Conservation (phyloP, 108 stramenopile genomes). For the Fragilariopsis cylindrus region DNA sequence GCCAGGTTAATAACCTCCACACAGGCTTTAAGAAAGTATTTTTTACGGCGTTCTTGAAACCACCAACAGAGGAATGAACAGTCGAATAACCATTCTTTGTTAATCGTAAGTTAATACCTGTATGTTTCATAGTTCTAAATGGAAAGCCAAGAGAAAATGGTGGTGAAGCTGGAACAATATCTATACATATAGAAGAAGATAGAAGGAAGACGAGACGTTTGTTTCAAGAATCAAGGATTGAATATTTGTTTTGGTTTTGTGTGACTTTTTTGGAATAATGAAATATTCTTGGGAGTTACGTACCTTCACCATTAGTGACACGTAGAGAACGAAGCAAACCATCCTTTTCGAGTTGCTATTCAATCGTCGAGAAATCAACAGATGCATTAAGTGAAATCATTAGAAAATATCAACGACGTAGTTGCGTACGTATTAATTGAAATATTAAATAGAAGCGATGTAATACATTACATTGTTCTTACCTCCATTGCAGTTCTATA, state of each 20-base stretch:
- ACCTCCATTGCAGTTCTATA: conserved; percentile 11
- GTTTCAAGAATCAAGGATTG: too few relatives aligned
- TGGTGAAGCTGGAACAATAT: background rate
- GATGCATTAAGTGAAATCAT: too few relatives aligned
- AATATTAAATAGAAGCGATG: too few relatives aligned
- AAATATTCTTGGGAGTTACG: background rate
- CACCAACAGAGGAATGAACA: background rate
- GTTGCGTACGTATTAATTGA: too few relatives aligned
- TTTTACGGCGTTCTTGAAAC: background rate
- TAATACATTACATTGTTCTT: background rate
- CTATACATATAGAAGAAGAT: background rate
- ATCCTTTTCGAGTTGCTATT: background rate
- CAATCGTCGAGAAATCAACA: background rate
- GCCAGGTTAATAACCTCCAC: background rate
- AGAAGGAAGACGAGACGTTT: background rate
- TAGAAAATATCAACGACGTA: too few relatives aligned
- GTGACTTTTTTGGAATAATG: too few relatives aligned
- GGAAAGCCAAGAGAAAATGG: background rate
- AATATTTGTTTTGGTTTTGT: too few relatives aligned
- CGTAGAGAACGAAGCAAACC: conserved; percentile 8
- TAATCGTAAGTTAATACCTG: conserved; percentile 5
- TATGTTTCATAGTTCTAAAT: background rate
- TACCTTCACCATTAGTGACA: background rate
- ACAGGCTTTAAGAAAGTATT: background rate
- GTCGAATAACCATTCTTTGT: background rate